A percentile compares a stretch with the other conserved stretches of the same genome.
phyloP scores from a whole-genome alignment of 371 early-diverging fungal genomes.

The Apophysomyces variabilis region DNA sequence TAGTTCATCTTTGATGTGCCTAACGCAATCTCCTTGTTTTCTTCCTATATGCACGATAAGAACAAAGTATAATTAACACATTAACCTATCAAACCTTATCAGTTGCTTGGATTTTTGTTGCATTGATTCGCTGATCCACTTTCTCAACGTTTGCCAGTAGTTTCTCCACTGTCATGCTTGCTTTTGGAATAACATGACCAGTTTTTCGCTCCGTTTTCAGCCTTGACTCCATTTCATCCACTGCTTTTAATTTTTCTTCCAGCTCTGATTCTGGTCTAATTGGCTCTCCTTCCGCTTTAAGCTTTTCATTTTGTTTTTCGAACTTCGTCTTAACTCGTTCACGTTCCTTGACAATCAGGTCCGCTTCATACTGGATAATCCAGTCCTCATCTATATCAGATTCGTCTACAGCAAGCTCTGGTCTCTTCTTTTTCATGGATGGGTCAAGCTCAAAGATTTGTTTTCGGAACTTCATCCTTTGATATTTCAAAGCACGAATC shows the following conservation, averaged over 20 bases:
- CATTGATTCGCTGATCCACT: constrained; percentile 70
- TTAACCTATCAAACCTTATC: constrained; percentile 68
- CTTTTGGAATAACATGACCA: constrained; percentile 43
- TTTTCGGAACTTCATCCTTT: constrained; percentile 71
- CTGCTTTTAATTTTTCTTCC: constrained; percentile 59
- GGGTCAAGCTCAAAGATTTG: constrained; percentile 75
- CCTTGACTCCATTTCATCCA: constrained; percentile 50
- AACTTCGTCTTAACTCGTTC: constrained; percentile 63
- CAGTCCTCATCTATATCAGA: constrained; percentile 85
- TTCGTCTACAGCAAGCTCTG: constrained; percentile 69
- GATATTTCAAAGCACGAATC: constrained; percentile 85
- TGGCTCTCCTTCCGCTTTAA: constrained; percentile 60
- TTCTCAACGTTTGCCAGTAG: constrained; percentile 66
- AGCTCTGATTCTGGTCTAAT: constrained; percentile 56
- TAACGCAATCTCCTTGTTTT: constrained; percentile 95
- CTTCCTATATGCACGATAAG: constrained; percentile 64
- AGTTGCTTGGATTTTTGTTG: constrained; percentile 66
- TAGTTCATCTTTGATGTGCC: constrained; percentile 98
- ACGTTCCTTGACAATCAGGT: constrained; percentile 63
- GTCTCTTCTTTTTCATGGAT: constrained; percentile 72
- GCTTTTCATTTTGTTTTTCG: constrained; percentile 76
- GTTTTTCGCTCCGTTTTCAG: constrained; percentile 57
- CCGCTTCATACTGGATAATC: constrained; percentile 64
- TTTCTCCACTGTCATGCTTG: constrained; percentile 59
- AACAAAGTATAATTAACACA: neutral